Evolutionary conservation across 1,139 yeast genomes (phyloP), one percentile per base, ranked within the genome.

Genomic region (Kodamaea sp.): DNA sequence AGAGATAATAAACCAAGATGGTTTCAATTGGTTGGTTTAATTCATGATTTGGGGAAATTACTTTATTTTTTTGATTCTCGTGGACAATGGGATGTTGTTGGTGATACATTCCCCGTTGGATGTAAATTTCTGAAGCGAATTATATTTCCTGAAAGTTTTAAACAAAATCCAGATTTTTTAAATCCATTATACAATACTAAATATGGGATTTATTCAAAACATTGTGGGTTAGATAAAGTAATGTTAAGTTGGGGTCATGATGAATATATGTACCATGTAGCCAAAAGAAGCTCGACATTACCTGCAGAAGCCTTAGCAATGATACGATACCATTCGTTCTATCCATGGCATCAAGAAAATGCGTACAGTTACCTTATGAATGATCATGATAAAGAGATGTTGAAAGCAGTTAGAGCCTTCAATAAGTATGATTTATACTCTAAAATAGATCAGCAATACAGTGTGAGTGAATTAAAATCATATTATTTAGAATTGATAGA

Each of bases 1-100:
- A 59, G 73, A 42, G 89, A 82, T 49, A 75, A 77, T 1, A 78
- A 79, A 52, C 89, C 89, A 0, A 61, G 88, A 29, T 82, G 89
- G 89, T 81, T 82, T 65, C 89, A 82, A 56, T 60, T 82, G 15
- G 87, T 83, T 6, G 89, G 89, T 1, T 60, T 82, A 31, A 79
- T 82, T 31, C 89, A 82, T 53, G 89, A 82, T 55, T 62, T 82
- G 45, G 89, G 89, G 1, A 82, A 82, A 53, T 65, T 82, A 15
- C 63, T 82, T 23, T 82, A 82, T 54, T 82, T 82, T 48, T 82
- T 75, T 50, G 88, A 80, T 50, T 81, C 87, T 23, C 70, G 75
- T 49, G 88, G 88, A 7, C 88, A 82, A 54, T 82, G 89, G 89
- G 88, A 81, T 52, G 89, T 82, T n/a, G 89, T 82, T 15, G 89